Evolutionary conservation across 352 stramenopile species (phyloP), one percentile per base, ranked within the genome.

Genomic region (Globisporangium carolinianum): DNA sequence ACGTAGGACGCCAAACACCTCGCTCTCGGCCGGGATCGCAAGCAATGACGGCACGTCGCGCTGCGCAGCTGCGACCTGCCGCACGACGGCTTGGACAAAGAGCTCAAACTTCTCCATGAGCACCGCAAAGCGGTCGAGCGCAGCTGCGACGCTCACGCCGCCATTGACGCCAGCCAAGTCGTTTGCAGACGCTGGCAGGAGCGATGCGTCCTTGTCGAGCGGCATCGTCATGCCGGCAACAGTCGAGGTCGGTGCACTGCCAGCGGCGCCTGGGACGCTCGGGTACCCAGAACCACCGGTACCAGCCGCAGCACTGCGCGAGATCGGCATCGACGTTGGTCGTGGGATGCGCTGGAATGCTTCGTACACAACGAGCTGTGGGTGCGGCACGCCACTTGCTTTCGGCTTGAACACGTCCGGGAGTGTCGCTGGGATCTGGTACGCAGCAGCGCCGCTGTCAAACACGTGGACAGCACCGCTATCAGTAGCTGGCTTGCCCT

Each of bases 291-390:
- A 1, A 12, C 53, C 72, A 5, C 71, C 57, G 2, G 24, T 32
- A 32, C 24, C 24, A 32, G 24, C 24, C 24, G 24, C 24, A 32
- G 24, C 24, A 32, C 24, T 32, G 60, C 82, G 81, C 47, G 79
- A 82, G 46, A 91, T 76, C 47, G 91, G 81, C 75, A 97, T 92
- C 38, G 83, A 90, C 32, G 87, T 91, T 42, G 94, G 93, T 39
- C 96, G 86, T 32, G 95, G 91, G 42, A 97, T 95, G 53, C 95
- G 86, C 69, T 98, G 94, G 69, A 99, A 99, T 11, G 94, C 95
- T 61, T 99, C 97, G 66, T 99, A 99, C 18, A 99, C 94, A 5
- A 97, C 78, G 39, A 99, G 83, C 64, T 99, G 96, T 49, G 97
- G 84, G 18, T 88, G 76, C 15, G 86, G 79, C 32, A 99, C 85